phyloP scores from a whole-genome alignment of 345 rosid genomes.

The Corymbia maculata region DNA sequence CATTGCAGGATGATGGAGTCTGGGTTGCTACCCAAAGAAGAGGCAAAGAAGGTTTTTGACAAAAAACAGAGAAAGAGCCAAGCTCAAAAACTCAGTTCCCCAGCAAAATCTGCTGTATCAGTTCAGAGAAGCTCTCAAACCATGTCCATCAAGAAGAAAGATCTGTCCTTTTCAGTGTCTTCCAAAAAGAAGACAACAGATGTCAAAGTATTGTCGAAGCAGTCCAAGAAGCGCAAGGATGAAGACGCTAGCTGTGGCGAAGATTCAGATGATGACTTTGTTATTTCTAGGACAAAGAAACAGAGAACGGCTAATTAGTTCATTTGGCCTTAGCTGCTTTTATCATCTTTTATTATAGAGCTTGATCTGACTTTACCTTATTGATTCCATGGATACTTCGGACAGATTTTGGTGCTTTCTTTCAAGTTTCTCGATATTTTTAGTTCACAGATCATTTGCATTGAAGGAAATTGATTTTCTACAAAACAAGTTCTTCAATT shows the following conservation, averaged over 20 bases:
- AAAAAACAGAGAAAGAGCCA: constrained; percentile 50
- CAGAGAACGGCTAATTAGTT: constrained; percentile 26
- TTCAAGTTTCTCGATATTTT: not conserved
- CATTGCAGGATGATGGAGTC: constrained; percentile 93
- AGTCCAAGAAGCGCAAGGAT: constrained; percentile 44
- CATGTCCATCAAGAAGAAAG: constrained; percentile 18
- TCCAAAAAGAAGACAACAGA: constrained; percentile 35
- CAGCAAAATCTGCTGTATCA: constrained; percentile 34
- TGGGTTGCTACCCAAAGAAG: constrained; percentile 65
- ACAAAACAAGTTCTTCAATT: not conserved
- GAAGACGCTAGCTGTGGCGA: constrained; percentile 32
- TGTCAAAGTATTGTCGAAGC: constrained; percentile 23
- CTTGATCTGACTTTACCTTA: not conserved
- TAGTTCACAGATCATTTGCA: not conserved
- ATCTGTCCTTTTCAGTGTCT: constrained; percentile 14
- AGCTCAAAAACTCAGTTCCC: constrained; percentile 38
- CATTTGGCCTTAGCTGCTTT: not conserved
- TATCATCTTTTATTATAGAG: not conserved
- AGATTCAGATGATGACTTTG: constrained; percentile 51
- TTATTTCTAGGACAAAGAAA: constrained; percentile 30
- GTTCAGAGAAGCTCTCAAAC: constrained; percentile 24
- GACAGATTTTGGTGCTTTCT: not conserved
- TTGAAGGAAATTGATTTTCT: not conserved
- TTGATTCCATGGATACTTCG: not conserved
- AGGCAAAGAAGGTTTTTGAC: constrained; percentile 60